Evolutionary conservation across 768 basidiomycete genomes (phyloP).

Genomic region (Sistotremastrum suecicum): DNA sequence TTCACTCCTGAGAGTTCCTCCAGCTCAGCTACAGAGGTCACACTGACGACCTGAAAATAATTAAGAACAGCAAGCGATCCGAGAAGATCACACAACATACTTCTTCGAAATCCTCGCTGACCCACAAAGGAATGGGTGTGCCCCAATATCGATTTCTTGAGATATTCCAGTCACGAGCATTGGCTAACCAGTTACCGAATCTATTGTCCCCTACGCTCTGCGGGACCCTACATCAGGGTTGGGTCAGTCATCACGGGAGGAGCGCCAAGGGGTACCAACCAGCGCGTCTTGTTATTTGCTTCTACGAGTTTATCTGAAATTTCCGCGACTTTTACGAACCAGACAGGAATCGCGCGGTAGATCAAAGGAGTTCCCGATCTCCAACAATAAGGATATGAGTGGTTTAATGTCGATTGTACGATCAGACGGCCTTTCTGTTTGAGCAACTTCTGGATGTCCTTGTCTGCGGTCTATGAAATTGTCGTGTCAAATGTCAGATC

Average conservation of each 20-base stretch:
- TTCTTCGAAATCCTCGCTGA: constrained; percentile 84
- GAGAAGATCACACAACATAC: constrained; percentile 21
- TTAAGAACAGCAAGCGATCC: background rate
- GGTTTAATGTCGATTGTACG: constrained; percentile 73
- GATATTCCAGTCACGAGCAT: constrained; percentile 98
- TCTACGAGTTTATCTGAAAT: constrained; percentile 76
- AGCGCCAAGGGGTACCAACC: constrained; percentile 29
- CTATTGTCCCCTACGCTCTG: constrained; percentile 79
- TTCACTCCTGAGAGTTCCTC: constrained; percentile 72
- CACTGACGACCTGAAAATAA: constrained; percentile 50
- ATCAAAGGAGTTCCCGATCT: constrained; percentile 91
- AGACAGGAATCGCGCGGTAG: constrained; percentile 89
- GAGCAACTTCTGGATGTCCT: constrained; percentile 81
- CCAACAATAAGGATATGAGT: constrained; percentile 98
- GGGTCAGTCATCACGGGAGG: background rate
- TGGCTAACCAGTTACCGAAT: constrained; percentile 95
- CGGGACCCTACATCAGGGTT: constrained; percentile 55
- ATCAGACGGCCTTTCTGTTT: constrained; percentile 81
- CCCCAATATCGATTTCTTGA: constrained; percentile 99
- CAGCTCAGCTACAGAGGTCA: constrained; percentile 81
- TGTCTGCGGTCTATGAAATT: constrained; percentile 64
- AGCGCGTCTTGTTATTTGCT: constrained; percentile 84
- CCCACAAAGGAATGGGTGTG: constrained; percentile 95
- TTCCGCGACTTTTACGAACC: constrained; percentile 86
- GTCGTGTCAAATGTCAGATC: constrained; percentile 1